Evolutionary conservation across 1,284 basidiomycete species (phyloP).

Genomic region (Ganoderma leucocontextum): DNA sequence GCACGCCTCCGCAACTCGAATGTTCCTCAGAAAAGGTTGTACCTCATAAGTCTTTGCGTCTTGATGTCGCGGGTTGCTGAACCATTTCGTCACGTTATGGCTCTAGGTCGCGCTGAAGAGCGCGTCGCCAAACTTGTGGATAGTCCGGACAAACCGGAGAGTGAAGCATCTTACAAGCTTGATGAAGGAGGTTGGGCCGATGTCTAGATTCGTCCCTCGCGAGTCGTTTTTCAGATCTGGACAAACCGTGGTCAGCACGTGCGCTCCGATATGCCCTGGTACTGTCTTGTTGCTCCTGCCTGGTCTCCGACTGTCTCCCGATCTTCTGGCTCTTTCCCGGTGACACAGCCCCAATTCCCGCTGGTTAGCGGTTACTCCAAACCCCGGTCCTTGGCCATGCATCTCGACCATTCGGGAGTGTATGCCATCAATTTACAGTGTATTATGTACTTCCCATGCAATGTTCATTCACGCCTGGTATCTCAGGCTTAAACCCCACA

Average conservation of each 20-base stretch:
- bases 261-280: background rate
- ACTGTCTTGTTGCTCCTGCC: background rate
- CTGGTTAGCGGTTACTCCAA: background rate
- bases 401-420: background rate
- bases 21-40: constrained; percentile 88
- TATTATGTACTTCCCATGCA: background rate
- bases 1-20: constrained; percentile 85
- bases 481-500: background rate
- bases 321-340: background rate
- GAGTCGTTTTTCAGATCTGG: background rate
- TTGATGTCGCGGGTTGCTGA: background rate
- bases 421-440: background rate
- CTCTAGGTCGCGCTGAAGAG: constrained; percentile 90
- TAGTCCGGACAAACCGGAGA: constrained; percentile 91
- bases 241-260: background rate
- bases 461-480: background rate
- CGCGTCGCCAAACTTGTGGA: constrained; percentile 95
- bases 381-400: background rate
- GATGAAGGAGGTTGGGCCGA: constrained; percentile 89
- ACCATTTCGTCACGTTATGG: background rate
- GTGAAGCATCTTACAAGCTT: constrained; percentile 91
- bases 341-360: background rate
- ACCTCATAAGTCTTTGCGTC: background rate
- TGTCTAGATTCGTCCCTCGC: constrained; percentile 45
- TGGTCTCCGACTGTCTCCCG: background rate